Conservation (phyloP, 192 early-diverging fungal genomes). For the Phycomyces nitens region DNA sequence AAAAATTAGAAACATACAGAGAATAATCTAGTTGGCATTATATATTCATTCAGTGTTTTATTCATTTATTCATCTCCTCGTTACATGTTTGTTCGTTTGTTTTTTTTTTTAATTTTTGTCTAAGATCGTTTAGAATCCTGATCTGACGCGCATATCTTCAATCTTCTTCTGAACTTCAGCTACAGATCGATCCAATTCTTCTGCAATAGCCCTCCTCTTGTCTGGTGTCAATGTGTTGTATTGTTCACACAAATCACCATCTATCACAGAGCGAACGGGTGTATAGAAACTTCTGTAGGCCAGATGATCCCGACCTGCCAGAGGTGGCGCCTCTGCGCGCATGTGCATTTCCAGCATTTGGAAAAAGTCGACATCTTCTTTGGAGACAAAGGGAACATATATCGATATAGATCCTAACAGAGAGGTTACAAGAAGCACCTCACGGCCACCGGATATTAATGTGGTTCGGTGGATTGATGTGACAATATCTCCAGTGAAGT, state of each 20-base stretch:
- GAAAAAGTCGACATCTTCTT: conserved; percentile 93
- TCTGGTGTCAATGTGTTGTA: conserved; percentile 71
- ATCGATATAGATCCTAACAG: conserved; percentile 82
- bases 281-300: conserved; percentile 75
- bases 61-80: background rate
- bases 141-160: conserved; percentile 77
- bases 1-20: background rate
- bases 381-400: conserved; percentile 82
- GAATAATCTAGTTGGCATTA: background rate
- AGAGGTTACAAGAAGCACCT: conserved; percentile 83
- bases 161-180: conserved; percentile 89
- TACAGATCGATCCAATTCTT: conserved; percentile 81
- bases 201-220: conserved; percentile 75
- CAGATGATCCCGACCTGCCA: conserved; percentile 85
- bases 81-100: too few species aligned
- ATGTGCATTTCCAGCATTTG: conserved; percentile 88
- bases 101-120: too few species aligned
- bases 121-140: conserved; percentile 35
- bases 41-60: background rate
- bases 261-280: conserved; percentile 72
- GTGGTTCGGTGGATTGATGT: conserved; percentile 76
- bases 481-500: conserved; percentile 83
- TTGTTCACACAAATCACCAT: conserved; percentile 94
- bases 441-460: conserved; percentile 83
- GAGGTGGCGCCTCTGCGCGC: conserved; percentile 67